Conservation (phyloP, 2,329 filamentous ascomycete genomes). For the Xylaria multiplex region DNA sequence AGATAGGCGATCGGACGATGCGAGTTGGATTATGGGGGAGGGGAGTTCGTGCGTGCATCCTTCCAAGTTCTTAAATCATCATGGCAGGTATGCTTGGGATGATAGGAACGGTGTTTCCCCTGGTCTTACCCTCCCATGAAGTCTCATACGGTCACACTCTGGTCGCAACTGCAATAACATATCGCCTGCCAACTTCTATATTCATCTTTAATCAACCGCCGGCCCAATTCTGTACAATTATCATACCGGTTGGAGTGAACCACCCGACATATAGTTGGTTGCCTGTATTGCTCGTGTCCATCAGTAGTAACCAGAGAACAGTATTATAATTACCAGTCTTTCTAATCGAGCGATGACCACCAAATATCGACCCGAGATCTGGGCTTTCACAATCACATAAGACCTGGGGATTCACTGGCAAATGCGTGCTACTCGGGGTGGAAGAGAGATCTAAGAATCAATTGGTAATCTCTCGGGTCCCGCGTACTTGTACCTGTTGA, state of each 20-base stretch:
- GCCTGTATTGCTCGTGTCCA: not conserved
- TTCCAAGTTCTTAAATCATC: not conserved
- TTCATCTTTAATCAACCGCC: not conserved
- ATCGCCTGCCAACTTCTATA: not conserved
- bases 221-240: not conserved
- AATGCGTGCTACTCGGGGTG: conserved; percentile 9
- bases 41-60: not conserved
- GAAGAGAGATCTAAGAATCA: conserved; percentile 2
- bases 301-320: not conserved
- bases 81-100: not conserved
- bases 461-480: not conserved
- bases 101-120: not conserved
- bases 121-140: not conserved
- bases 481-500: conserved; percentile 1
- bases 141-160: not conserved
- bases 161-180: conserved; percentile 6
- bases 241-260: not conserved
- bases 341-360: not conserved
- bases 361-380: not conserved
- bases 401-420: not conserved
- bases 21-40: not conserved
- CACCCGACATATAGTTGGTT: not conserved
- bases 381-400: not conserved
- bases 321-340: not conserved
- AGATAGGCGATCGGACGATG: not conserved